A percentile compares a stretch with the other conserved stretches of the same genome.
These are phyloP conservation scores for Collariella sp. DNA, from an alignment of 495 filamentous ascomycete species.

Conservation along the genomic window DNA sequence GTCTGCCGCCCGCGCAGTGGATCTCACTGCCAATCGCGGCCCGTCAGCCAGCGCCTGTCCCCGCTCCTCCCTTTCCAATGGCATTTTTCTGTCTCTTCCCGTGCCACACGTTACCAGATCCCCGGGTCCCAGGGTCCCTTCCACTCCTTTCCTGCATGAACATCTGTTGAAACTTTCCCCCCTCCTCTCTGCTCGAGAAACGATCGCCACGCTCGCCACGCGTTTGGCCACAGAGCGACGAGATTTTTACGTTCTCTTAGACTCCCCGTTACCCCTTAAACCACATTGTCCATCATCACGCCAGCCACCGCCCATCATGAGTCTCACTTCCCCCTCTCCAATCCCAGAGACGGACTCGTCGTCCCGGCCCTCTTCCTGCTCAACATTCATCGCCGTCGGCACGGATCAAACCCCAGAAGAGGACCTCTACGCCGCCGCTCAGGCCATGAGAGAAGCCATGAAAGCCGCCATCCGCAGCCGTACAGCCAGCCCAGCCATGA, in stretches of 20 bases:
- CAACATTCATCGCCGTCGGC: conserved; percentile 1
- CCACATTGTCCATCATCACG: neutral
- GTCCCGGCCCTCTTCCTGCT: neutral
- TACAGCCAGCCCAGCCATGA: neutral
- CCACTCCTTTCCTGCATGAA: neutral
- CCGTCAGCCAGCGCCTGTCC: neutral
- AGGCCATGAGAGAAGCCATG: neutral
- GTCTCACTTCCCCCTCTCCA: neutral
- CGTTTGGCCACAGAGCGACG: neutral
- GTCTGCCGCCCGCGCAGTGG: too few species aligned
- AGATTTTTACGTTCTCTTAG: neutral
- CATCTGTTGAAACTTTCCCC: neutral
- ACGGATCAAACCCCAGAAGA: neutral
- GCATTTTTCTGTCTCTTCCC: conserved; percentile 2
- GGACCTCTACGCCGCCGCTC: conserved; percentile 2
- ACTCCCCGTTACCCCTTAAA: neutral
- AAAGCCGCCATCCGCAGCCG: neutral
- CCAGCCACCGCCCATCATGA: neutral
- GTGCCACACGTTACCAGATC: conserved; percentile 8
- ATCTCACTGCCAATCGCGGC: too few species aligned
- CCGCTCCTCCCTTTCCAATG: neutral
- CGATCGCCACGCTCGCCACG: too few species aligned
- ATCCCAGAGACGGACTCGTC: neutral
- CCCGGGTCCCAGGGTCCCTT: neutral
- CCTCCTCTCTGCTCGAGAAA: too few species aligned